phyloP scores from a whole-genome alignment of 176 grass and related monocot genomes.

The Alopecurus myosuroides region DNA sequence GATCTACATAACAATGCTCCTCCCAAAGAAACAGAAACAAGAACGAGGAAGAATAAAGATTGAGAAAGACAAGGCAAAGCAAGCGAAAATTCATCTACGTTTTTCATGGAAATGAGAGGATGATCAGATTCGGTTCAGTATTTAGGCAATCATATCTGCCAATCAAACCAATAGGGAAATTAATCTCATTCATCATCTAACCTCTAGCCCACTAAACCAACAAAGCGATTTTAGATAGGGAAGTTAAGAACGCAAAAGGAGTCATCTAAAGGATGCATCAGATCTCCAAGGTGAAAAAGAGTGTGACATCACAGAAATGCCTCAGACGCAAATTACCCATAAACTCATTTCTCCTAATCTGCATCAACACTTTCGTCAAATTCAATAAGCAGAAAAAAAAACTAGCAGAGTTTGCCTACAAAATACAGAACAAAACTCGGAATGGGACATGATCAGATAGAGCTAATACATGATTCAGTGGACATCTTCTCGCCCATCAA shows the following conservation, averaged over 20 bases:
- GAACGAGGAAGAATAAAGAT: no score
- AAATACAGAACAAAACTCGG: neutral
- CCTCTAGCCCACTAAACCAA: neutral
- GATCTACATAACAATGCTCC: no score
- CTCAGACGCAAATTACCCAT: slow-evolving; percentile 63
- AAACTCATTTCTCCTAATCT: slow-evolving; percentile 37
- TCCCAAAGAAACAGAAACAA: no score
- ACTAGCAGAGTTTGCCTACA: neutral
- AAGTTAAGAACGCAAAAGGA: neutral
- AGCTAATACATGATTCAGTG: neutral
- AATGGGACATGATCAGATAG: neutral
- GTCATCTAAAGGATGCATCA: neutral
- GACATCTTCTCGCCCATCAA: neutral
- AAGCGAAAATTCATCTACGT: no score
- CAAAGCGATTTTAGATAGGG: neutral
- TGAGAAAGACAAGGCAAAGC: no score
- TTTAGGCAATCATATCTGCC: slow-evolving; percentile 32
- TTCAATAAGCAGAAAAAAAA: neutral
- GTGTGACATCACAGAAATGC: slow-evolving; percentile 37
- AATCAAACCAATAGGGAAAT: slow-evolving; percentile 59
- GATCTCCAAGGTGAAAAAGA: slow-evolving; percentile 42
- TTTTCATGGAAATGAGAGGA: neutral
- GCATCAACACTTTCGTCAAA: neutral
- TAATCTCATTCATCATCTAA: slow-evolving; percentile 26
- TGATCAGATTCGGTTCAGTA: slow-evolving; percentile 45